Evolutionary conservation across 495 filamentous ascomycete genomes (phyloP), one percentile per base, ranked within the genome.

Genomic region (Rhypophila decipiens): DNA sequence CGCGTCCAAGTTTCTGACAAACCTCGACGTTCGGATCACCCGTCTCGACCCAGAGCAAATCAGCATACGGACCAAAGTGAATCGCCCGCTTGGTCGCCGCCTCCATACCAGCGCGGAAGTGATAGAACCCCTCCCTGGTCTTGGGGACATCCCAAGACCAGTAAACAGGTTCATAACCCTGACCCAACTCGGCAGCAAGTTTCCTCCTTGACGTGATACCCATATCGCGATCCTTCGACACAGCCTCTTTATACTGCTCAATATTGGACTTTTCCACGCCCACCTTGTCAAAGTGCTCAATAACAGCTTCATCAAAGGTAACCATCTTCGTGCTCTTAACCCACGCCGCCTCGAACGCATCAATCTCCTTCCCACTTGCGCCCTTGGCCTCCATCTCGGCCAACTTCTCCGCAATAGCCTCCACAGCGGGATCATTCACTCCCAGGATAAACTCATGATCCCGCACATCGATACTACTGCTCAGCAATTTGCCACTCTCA

Each of bases 371-470:
- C 0, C 87, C 82, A 0, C 81, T 65, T 0, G 88, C 88, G 12
- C 93, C 93, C 7, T 73, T 63, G 31, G 81, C 70, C 59, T 98
- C 93, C 85, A 97, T 95, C 15, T 74, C 74, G 47, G 96, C 90
- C n/a, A 98, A 70, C 1, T 80, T 87, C 67, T 98, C 93, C 19
- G 90, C 85, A 5, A 98, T 71, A 5, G 90, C 83, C 56, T 87
- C 81, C 12, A 78, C 70, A 4, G 81, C 73, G 17, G 86, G 80
- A 43, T 82, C 75, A 1, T 85, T 77, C 0, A 95, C 79, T 40
- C 93, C 93, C 22, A 93, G 80, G 53, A 98, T 95, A 72, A 88
- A 96, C 63, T 96, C 90, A 63, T 98, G 93, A 60, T 98, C 93
- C 35, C 93, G 84, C 2, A 87, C 80, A 63, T 98, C 93, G 53